These are phyloP conservation scores for Phaffomyces thermotolerans DNA, from an alignment of 805 yeast species.

Conservation along the genomic window DNA sequence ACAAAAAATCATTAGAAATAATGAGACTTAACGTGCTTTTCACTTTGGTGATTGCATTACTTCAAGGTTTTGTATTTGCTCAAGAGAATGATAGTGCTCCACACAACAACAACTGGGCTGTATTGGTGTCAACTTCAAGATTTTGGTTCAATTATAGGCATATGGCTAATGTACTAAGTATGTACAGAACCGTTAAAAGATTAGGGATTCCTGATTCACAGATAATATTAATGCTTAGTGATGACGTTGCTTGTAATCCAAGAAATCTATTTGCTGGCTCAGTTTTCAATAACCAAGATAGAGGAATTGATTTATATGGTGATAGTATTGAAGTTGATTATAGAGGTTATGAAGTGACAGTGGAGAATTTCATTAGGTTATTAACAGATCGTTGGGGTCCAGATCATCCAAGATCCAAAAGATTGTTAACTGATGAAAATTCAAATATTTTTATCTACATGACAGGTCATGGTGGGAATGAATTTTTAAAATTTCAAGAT, in stretches of 20 bases:
- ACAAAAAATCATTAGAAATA: background rate
- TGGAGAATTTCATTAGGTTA: conserved; percentile 87
- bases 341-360: conserved; percentile 96
- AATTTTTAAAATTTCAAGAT: conserved; percentile 94
- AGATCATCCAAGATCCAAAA: conserved; percentile 87
- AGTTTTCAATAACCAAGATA: conserved; percentile 88
- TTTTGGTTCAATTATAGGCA: conserved; percentile 99
- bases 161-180: conserved; percentile 90
- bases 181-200: conserved; percentile 93
- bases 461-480: conserved; percentile 99
- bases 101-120: conserved; percentile 74
- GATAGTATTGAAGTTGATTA: conserved; percentile 94
- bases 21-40: background rate
- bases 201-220: conserved; percentile 97
- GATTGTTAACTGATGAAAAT: conserved; percentile 86
- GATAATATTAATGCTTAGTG: conserved; percentile 91
- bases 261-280: conserved; percentile 94
- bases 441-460: conserved; percentile 89
- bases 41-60: background rate
- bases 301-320: conserved; percentile 89
- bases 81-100: conserved; percentile 19
- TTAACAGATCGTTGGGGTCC: conserved; percentile 94
- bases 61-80: background rate
- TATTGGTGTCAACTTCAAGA: conserved; percentile 87
- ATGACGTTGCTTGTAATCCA: conserved; percentile 95